Base-by-base conservation (phyloP, 805 yeast genomes). In the Myxozyma geophila region DNA sequence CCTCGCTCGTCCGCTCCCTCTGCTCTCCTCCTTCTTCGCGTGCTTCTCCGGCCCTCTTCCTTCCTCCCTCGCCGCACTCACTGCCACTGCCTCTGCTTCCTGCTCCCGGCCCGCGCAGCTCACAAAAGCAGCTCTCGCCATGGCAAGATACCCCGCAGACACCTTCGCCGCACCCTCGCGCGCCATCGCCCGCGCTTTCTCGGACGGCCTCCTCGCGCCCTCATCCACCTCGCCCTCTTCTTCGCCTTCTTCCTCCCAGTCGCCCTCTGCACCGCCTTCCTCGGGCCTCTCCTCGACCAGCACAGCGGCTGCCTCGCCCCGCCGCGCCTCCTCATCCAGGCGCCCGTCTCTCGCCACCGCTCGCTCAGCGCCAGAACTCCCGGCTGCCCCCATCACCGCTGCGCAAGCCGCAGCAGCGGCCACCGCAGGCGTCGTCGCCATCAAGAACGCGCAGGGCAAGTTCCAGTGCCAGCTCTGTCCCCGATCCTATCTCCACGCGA, bases 401-500 rank as follows among this genome's bases (percentile, higher is more conserved):
- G 59, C 61, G 19, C 55, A 49, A 40, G 65, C 55, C 17, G 59
- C 65, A 17, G 62, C 66, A 2, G 60, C 64, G 2, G 64, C 59
- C 19, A 50, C 64, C 21, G 60, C 54, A 19, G 57, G 57, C 56
- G 50, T 58, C 37, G 54, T 51, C 52, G 48, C 62, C 37, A 36
- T 46, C 57, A 64, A 64, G 87, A 77, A 75, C 85, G 78, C 64
- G 86, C 75, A 73, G 86, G 96, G 75, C 53, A 71, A 72, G 60
- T 71, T 60, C 63, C 64, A 58, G 43, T 74, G 76, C 66, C 59
- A 59, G 35, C 60, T 58, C 54, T 74, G 76, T 57, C 61, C 64
- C 33, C 60, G 70, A 39, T 54, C 73, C 8, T 74, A 74, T 51
- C 67, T 70, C 43, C 73, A 72, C 58, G 85, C 90, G 12, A 95